Conservation (phyloP, 2,329 filamentous ascomycete genomes). For the Camillea tinctor region DNA sequence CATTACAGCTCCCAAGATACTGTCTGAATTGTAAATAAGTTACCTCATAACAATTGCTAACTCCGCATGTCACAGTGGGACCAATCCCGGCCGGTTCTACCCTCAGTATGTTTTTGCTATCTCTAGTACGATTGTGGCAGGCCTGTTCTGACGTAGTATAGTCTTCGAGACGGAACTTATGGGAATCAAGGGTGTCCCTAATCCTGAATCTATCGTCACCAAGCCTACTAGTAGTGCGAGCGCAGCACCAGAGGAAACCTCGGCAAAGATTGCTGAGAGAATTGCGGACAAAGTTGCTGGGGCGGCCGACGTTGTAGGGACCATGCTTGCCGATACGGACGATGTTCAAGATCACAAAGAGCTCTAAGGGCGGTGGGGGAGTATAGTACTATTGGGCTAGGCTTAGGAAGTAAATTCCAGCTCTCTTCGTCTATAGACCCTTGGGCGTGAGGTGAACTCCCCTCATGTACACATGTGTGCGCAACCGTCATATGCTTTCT, state of each 20-base stretch:
- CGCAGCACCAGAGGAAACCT: constrained; percentile 27
- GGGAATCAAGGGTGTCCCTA: constrained; percentile 71
- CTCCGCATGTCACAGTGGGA: too few relatives aligned
- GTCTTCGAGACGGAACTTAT: constrained; percentile 92
- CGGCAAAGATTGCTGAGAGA: constrained; percentile 37
- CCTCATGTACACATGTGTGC: neutral
- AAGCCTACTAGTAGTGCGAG: constrained; percentile 34
- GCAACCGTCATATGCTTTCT: neutral
- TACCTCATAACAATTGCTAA: too few relatives aligned
- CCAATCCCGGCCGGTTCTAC: constrained; percentile 83
- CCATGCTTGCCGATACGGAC: constrained; percentile 53
- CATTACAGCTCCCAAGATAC: too few relatives aligned
- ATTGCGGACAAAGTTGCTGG: constrained; percentile 46
- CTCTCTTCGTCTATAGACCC: neutral
- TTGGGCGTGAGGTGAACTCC: neutral
- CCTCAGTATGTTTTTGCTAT: constrained; percentile 53
- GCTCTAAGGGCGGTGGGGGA: constrained; percentile 41
- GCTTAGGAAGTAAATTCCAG: neutral
- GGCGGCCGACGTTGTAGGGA: constrained; percentile 53
- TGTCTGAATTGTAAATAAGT: too few relatives aligned
- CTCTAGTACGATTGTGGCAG: neutral
- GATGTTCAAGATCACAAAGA: constrained; percentile 59
- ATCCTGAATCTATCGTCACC: constrained; percentile 45
- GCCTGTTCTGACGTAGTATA: constrained; percentile 31
- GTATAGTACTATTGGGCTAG: neutral